A percentile compares a stretch with the other conserved stretches of the same genome.
Evolutionary conservation across 768 basidiomycete genomes (phyloP).

Genomic region (Lactarius quietus): DNA sequence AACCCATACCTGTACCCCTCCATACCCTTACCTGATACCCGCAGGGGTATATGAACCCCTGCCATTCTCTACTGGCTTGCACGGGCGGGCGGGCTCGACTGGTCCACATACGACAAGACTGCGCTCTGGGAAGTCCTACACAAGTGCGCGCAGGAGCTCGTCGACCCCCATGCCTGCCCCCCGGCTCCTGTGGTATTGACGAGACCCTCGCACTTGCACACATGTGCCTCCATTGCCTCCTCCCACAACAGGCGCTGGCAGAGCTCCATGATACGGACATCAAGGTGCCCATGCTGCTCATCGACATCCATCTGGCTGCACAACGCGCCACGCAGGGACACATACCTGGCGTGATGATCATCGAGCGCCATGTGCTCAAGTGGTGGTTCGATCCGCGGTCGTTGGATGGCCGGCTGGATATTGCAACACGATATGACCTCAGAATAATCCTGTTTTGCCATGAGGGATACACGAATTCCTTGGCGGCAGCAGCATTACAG

Average conservation of each 20-base stretch:
- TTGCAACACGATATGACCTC: conserved; percentile 76
- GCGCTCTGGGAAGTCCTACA: conserved; percentile 77
- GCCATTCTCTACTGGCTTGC: too few species aligned
- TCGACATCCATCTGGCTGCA: conserved; percentile 68
- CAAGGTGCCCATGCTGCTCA: conserved; percentile 63
- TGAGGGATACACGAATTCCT: conserved; percentile 64
- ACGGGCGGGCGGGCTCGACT: conserved; percentile 50
- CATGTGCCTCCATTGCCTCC: conserved; percentile 60
- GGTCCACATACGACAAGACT: conserved; percentile 54
- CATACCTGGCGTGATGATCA: too few species aligned
- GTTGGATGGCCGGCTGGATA: conserved; percentile 47
- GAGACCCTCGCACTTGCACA: too few species aligned
- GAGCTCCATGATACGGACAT: conserved; percentile 48
- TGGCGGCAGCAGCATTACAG: conserved; percentile 67
- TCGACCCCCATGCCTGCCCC: too few species aligned
- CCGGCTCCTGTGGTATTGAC: too few species aligned
- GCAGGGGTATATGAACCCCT: too few species aligned
- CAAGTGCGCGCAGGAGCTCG: too few species aligned
- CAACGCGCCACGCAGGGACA: conserved; percentile 57
- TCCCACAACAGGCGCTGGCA: conserved; percentile 55
- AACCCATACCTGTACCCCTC: too few species aligned
- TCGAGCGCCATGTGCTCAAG: conserved; percentile 75
- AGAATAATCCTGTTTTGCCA: too few species aligned
- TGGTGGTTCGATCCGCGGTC: conserved; percentile 76
- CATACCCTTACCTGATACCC: too few species aligned